These are phyloP conservation scores for Hymenoscyphus fructigenus DNA, from an alignment of 2,329 filamentous ascomycete genomes.

Conservation along the genomic window DNA sequence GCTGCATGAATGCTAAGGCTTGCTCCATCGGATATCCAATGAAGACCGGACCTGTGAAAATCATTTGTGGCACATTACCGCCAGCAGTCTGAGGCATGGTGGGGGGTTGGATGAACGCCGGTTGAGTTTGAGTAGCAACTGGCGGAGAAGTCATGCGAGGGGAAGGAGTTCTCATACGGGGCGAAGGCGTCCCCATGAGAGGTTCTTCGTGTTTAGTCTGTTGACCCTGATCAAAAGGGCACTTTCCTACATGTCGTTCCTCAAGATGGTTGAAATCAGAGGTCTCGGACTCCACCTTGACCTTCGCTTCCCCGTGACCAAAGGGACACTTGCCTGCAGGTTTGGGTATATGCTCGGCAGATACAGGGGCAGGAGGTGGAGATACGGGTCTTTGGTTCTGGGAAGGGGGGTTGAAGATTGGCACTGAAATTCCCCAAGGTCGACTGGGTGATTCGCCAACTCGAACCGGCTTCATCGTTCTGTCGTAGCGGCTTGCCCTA, in stretches of 20 bases:
- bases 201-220: slow-evolving; percentile 14
- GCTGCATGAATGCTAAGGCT: slow-evolving; percentile 71
- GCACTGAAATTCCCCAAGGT: slow-evolving; percentile 89
- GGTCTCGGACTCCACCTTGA: slow-evolving; percentile 11
- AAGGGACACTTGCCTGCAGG: slow-evolving; percentile 58
- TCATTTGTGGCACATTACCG: slow-evolving; percentile 59
- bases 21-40: slow-evolving; percentile 87
- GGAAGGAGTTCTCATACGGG: slow-evolving; percentile 8
- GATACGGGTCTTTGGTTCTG: slow-evolving; percentile 47
- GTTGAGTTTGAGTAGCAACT: slow-evolving; percentile 41
- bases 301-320: slow-evolving; percentile 28
- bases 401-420: slow-evolving; percentile 49
- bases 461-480: slow-evolving; percentile 83
- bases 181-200: slow-evolving; percentile 14
- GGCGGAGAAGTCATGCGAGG: slow-evolving; percentile 13
- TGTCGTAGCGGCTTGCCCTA: slow-evolving; percentile 75
- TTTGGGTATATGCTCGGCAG: slow-evolving; percentile 33
- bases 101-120: slow-evolving; percentile 52
- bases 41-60: slow-evolving; percentile 92
- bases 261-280: slow-evolving; percentile 8
- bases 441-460: slow-evolving; percentile 90
- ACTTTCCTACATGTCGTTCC: slow-evolving; percentile 25
- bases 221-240: slow-evolving; percentile 38
- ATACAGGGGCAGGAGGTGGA: slow-evolving; percentile 54
- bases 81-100: slow-evolving; percentile 29